Evolutionary conservation across 1,139 yeast genomes (phyloP).

Genomic region (Lizanozyma gosingica): DNA sequence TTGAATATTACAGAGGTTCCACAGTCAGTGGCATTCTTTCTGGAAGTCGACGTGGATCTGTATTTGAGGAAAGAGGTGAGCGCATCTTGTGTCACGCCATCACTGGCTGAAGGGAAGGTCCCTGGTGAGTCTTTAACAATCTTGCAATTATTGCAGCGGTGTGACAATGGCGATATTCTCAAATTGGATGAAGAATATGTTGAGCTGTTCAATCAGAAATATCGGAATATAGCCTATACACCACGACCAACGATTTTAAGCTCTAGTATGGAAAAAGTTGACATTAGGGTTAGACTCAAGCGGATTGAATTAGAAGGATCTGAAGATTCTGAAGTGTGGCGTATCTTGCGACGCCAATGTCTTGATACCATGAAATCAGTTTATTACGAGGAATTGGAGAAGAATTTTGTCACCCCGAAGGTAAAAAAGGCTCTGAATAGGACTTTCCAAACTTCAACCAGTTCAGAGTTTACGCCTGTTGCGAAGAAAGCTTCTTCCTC

Average conservation of each 20-base stretch:
- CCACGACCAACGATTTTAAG: neutral
- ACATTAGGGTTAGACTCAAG: neutral
- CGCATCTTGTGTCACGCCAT: conserved; percentile 84
- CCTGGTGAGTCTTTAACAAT: conserved; percentile 78
- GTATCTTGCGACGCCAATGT: neutral
- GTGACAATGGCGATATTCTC: conserved; percentile 12
- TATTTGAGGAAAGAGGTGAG: conserved; percentile 85
- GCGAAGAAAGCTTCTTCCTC: too few species aligned
- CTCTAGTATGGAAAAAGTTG: neutral
- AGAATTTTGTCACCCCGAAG: too few species aligned
- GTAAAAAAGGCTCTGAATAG: too few species aligned
- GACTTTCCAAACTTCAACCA: neutral
- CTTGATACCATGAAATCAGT: neutral
- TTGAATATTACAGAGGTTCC: conserved; percentile 86
- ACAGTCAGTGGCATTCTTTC: conserved; percentile 91
- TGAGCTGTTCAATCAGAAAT: neutral
- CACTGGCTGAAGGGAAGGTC: conserved; percentile 39
- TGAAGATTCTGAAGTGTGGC: neutral
- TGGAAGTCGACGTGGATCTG: conserved; percentile 85
- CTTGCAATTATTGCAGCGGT: conserved; percentile 33
- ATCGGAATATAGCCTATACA: neutral
- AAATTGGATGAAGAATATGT: conserved; percentile 7
- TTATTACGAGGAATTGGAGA: neutral
- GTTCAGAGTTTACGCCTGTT: too few species aligned
- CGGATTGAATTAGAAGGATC: neutral